Percentiles rank a stretch among this genome's conserved stretches.
These are phyloP conservation scores for Neckera pumila DNA, from an alignment of 225 moss, liverwort and hornwort genomes.

Conservation along the genomic window DNA sequence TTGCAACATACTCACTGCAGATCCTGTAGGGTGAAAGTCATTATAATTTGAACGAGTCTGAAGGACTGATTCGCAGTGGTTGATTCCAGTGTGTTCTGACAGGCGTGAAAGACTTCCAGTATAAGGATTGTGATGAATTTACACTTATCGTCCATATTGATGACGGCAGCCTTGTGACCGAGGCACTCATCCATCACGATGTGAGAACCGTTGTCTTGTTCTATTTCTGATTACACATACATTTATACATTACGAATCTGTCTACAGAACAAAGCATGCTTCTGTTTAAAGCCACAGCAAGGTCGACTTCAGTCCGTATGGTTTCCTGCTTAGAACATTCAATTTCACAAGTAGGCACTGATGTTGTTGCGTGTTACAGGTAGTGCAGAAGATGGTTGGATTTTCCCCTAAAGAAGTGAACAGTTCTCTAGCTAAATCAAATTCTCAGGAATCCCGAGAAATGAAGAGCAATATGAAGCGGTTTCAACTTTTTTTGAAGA, in stretches of 20 bases:
- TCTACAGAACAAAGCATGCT: not conserved
- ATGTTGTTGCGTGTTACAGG: slow-evolving; percentile 18
- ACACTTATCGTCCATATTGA: slow-evolving; percentile 74
- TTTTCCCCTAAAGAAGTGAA: slow-evolving; percentile 61
- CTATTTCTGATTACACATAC: not conserved
- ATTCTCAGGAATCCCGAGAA: slow-evolving; percentile 25
- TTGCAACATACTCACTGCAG: not conserved
- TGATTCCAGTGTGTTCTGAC: slow-evolving; percentile 73
- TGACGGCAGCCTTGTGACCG: slow-evolving; percentile 79
- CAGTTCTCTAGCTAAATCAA: slow-evolving; percentile 30
- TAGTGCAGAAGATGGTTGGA: slow-evolving; percentile 60
- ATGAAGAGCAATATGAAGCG: slow-evolving; percentile 56
- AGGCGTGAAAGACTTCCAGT: slow-evolving; percentile 83
- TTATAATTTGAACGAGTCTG: not conserved
- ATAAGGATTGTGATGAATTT: slow-evolving; percentile 62
- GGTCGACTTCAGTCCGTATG: not conserved
- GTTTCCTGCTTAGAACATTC: not conserved
- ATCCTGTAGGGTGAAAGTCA: not conserved
- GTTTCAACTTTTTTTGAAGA: slow-evolving; percentile 67
- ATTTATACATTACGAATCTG: too few relatives aligned
- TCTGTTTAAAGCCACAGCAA: not conserved
- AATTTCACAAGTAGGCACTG: not conserved
- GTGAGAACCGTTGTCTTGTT: slow-evolving; percentile 9
- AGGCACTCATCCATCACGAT: slow-evolving; percentile 72
- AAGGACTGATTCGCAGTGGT: slow-evolving; percentile 5